Evolutionary conservation across 257 asterid species (phyloP).

Genomic region (Apocynum venetum): DNA sequence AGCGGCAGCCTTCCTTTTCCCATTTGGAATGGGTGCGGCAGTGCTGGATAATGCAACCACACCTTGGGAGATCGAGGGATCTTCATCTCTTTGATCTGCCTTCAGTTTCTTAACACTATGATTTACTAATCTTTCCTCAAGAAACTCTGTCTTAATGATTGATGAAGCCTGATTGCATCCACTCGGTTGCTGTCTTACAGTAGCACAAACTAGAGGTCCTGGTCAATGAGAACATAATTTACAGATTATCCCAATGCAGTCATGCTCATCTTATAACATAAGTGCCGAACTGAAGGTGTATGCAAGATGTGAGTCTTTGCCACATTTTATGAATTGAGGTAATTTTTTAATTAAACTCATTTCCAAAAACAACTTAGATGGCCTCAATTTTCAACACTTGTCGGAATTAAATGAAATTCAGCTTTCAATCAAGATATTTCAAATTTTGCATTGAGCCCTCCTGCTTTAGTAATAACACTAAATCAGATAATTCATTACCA

Average conservation of each 20-base stretch:
- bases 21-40: conserved; percentile 5
- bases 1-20: conserved; percentile 32
- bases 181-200: conserved; percentile 11
- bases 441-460: too few species aligned
- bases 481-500: too few species aligned
- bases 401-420: too few species aligned
- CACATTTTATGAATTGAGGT: neutral
- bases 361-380: neutral
- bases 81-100: conserved; percentile 31
- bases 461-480: too few species aligned
- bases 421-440: too few species aligned
- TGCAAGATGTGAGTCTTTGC: neutral
- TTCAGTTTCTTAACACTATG: conserved; percentile 28
- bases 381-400: neutral
- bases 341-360: neutral
- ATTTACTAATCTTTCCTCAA: conserved; percentile 10
- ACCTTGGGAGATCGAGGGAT: conserved; percentile 20
- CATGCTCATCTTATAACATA: neutral
- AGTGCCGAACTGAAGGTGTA: too few species aligned
- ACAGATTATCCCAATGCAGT: neutral
- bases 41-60: conserved; percentile 19
- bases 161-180: conserved; percentile 16
- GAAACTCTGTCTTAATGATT: conserved; percentile 3
- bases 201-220: conserved; percentile 17
- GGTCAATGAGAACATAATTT: neutral